Evolutionary conservation across 257 asterid species (phyloP).

Genomic region (Ajuga chamaepitys): DNA sequence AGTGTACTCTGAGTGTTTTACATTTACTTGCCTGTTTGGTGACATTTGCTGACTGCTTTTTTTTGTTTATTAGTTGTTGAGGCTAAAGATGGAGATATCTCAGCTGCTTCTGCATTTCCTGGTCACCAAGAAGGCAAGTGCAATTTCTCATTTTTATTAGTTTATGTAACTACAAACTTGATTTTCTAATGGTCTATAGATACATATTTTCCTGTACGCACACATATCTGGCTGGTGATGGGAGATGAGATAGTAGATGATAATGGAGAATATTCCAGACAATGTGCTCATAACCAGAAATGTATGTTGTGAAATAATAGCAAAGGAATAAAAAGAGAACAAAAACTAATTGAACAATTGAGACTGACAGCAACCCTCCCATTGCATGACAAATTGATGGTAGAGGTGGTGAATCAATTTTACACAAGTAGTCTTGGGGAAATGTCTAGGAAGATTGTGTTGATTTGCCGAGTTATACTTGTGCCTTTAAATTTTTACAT

Average conservation of each 20-base stretch:
- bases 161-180: no score
- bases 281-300: background rate
- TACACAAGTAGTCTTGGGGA: no score
- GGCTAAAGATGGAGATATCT: constrained; percentile 58
- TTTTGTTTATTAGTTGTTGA: constrained; percentile 46
- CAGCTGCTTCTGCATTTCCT: constrained; percentile 63
- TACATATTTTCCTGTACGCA: background rate
- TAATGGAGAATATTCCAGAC: background rate
- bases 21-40: background rate
- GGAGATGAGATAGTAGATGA: background rate
- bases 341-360: background rate
- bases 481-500: no score
- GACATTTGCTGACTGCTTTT: constrained; percentile 11
- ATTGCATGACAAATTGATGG: background rate
- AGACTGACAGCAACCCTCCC: background rate
- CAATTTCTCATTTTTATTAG: background rate
- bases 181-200: background rate
- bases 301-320: background rate
- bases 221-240: background rate
- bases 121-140: constrained; percentile 71
- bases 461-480: no score
- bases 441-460: no score
- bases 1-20: background rate
- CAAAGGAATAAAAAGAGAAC: background rate
- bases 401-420: no score